These are phyloP conservation scores for Cokeromyces recurvatus DNA, from an alignment of 371 early-diverging fungal species.

Conservation along the genomic window DNA sequence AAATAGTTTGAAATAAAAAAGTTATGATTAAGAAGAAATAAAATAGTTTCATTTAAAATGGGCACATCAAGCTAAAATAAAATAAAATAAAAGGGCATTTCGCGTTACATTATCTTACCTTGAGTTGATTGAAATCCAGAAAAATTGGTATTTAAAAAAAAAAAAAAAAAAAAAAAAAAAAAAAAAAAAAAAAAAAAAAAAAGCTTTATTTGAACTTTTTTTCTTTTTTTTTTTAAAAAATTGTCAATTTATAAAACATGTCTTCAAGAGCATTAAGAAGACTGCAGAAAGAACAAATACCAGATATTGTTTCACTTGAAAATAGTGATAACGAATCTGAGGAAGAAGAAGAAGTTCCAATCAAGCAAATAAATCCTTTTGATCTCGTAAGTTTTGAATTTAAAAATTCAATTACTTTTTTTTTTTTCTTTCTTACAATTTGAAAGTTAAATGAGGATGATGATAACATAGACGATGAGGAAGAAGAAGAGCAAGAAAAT, in stretches of 20 bases:
- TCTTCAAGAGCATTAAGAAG: constrained; percentile 42
- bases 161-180: too few species aligned
- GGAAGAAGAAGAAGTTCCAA: constrained; percentile 29
- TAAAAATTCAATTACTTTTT: not conserved
- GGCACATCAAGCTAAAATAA: not conserved
- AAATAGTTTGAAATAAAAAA: not conserved
- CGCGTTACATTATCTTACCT: not conserved
- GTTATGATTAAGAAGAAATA: not conserved
- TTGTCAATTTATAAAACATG: constrained; percentile 13
- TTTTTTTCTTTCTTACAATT: not conserved
- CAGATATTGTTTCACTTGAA: not conserved
- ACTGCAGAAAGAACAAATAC: constrained; percentile 33
- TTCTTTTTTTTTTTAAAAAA: not conserved
- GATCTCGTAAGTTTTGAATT: constrained; percentile 48
- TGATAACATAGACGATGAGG: constrained; percentile 35
- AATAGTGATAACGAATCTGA: constrained; percentile 22
- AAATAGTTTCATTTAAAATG: not conserved
- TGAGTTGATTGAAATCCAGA: too few species aligned
- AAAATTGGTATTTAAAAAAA: too few species aligned
- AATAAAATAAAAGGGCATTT: not conserved
- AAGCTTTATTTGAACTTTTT: not conserved
- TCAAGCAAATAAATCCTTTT: constrained; percentile 54
- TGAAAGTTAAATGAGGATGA: constrained; percentile 34
- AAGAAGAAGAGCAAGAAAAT: constrained; percentile 26
- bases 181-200: not conserved